Evolutionary conservation across 148 eudicot genomes (phyloP).

Genomic region (Linanthus parryae): DNA sequence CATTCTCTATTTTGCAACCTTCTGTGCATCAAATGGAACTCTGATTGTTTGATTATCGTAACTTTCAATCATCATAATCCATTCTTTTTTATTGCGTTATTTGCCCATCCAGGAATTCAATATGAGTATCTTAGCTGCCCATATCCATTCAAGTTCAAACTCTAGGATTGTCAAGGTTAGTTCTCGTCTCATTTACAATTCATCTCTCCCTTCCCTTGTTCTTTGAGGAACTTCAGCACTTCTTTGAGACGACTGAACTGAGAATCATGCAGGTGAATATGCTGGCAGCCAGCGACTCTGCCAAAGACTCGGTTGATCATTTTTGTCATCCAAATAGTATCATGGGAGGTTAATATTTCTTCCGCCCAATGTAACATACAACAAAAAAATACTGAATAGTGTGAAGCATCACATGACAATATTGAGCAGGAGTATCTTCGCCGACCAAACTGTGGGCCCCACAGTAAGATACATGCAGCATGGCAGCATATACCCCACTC

Average conservation of each 20-base stretch:
- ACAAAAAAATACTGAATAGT: neutral
- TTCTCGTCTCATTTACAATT: neutral
- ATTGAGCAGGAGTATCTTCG: neutral
- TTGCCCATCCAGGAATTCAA: conserved; percentile 53
- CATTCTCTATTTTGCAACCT: neutral
- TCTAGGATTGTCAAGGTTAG: conserved; percentile 85
- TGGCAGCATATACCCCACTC: neutral
- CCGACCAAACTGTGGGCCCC: neutral
- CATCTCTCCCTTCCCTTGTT: neutral
- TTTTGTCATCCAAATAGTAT: conserved; percentile 32
- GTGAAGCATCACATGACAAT: neutral
- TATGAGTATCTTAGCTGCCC: conserved; percentile 85
- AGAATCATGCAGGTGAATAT: conserved; percentile 61
- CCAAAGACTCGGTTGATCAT: conserved; percentile 26
- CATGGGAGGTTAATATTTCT: conserved; percentile 52
- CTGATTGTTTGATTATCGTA: neutral
- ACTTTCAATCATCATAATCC: neutral
- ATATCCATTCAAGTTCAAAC: conserved; percentile 70
- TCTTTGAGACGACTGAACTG: conserved; percentile 1
- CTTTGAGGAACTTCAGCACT: neutral
- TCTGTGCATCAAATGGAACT: neutral
- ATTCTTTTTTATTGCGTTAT: neutral
- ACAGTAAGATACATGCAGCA: neutral
- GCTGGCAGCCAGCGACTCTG: conserved; percentile 41
- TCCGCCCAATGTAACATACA: neutral